Evolutionary conservation across 1,284 basidiomycete genomes (phyloP), one percentile per base, ranked within the genome.

Genomic region (Meripilus lineatus): DNA sequence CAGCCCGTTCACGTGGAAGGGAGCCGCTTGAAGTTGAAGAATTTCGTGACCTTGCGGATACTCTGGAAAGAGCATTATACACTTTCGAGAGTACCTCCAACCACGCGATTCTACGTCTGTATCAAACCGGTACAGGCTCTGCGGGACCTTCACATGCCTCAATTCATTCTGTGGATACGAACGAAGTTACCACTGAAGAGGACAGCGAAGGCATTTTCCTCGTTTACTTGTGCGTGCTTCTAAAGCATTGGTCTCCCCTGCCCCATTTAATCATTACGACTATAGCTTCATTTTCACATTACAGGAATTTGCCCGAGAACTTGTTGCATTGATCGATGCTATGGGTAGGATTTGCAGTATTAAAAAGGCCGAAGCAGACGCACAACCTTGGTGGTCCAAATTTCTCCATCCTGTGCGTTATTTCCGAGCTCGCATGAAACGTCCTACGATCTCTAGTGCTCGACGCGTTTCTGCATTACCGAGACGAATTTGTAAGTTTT

Each of bases 241-340:
- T 35, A 15, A 22, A 18, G 33, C n/a, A 40, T 35, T n/a, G 22
- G 10, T 8, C 25, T 21, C 18, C 21, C 26, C 10, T 36, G 34
- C 10, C 33, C 20, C 30, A 14, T 18, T n/a, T 30, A 18, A 34
- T 38, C n/a, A 22, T 21, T 13, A n/a, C 24, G n/a, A 20, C 23
- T 15, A 10, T 50, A 93, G 91, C 67, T 93, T 93, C 65, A 86
- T 94, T 48, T 96, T 95, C 64, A 94, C 91, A 0, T 64, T 95
- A 34, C 91, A 96, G 64, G 93, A 96, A 59, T 95, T 95, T 58
- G 79, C 89, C 5, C 70, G 77, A 47, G 93, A 96, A 61, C 66
- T 94, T 37, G 72, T 86, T 34, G 82, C 81, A 32, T 77, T 96
- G 3, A 73, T 91, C 0, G 88, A 93, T 57, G 84, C 89, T 0